Evolutionary conservation across 805 yeast species (phyloP).

Genomic region (Priceomyces fermenticarens): DNA sequence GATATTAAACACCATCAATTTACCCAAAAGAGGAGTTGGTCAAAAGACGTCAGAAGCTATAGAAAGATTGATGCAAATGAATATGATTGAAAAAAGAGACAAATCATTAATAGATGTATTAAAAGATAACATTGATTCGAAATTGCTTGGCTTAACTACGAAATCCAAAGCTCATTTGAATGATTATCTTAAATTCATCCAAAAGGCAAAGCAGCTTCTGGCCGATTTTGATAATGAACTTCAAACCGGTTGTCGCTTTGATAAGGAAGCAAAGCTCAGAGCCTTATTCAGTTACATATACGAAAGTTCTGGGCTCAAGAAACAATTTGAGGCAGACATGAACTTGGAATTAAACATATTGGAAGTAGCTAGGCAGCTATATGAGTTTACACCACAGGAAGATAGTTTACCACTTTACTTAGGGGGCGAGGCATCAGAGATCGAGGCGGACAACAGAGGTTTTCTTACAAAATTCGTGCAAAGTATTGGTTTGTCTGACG

Average conservation of each 20-base stretch:
- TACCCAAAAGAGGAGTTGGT: slow-evolving; percentile 71
- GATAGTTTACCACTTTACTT: slow-evolving; percentile 16
- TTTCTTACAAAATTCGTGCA: slow-evolving; percentile 24
- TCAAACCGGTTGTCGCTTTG: background rate
- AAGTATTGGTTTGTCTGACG: slow-evolving; percentile 34
- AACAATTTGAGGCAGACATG: slow-evolving; percentile 24
- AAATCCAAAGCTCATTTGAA: slow-evolving; percentile 15
- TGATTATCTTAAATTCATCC: slow-evolving; percentile 24
- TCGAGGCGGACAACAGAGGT: slow-evolving; percentile 12
- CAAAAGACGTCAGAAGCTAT: slow-evolving; percentile 42
- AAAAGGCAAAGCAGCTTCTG: slow-evolving; percentile 13
- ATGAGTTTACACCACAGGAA: slow-evolving; percentile 31
- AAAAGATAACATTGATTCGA: slow-evolving; percentile 4
- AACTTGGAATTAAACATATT: slow-evolving; percentile 32
- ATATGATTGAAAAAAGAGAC: slow-evolving; percentile 6
- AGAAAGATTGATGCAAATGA: slow-evolving; percentile 11
- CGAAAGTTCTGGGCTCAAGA: slow-evolving; percentile 24
- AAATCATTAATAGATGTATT: slow-evolving; percentile 10
- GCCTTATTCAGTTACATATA: slow-evolving; percentile 23
- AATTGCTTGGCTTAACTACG: slow-evolving; percentile 9
- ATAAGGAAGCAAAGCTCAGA: background rate
- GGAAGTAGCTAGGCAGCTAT: slow-evolving; percentile 38
- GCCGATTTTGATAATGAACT: slow-evolving; percentile 5
- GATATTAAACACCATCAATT: slow-evolving; percentile 50
- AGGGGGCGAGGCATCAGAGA: slow-evolving; percentile 11